phyloP scores from a whole-genome alignment of 441 rosid genomes.

The Gossypium laxum region DNA sequence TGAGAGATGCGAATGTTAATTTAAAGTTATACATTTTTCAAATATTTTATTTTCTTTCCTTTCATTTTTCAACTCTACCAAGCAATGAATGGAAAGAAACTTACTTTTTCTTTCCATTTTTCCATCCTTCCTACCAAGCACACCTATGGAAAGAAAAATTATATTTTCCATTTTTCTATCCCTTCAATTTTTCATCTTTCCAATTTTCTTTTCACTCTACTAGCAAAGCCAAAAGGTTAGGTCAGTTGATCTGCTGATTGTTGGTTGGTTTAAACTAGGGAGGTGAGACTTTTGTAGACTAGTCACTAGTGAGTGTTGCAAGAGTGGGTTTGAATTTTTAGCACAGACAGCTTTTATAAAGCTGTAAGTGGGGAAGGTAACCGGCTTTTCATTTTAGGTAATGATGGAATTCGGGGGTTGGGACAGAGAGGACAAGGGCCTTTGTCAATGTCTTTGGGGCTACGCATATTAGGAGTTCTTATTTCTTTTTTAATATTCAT shows the following conservation, averaged over 20 bases:
- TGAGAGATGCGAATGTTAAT: no score
- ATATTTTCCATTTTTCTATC: neutral
- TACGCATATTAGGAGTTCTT: neutral
- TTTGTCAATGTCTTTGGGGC: neutral
- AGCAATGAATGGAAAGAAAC: neutral
- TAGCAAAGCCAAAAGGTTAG: neutral
- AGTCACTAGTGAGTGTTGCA: neutral
- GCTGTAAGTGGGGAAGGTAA: neutral
- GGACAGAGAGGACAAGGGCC: neutral
- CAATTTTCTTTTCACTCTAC: neutral
- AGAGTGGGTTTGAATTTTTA: constrained; percentile 1
- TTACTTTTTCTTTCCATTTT: neutral
- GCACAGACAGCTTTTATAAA: neutral
- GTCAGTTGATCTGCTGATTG: neutral
- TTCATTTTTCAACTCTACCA: neutral
- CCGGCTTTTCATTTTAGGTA: neutral
- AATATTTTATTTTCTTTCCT: neutral
- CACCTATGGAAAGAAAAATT: neutral
- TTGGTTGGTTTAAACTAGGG: neutral
- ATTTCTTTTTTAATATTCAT: neutral
- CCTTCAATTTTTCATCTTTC: neutral
- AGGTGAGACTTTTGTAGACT: neutral
- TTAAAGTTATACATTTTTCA: neutral
- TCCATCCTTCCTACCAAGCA: neutral
- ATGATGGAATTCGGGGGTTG: neutral